phyloP scores from a whole-genome alignment of 352 stramenopile species.

The Globisporangium spiculum region DNA sequence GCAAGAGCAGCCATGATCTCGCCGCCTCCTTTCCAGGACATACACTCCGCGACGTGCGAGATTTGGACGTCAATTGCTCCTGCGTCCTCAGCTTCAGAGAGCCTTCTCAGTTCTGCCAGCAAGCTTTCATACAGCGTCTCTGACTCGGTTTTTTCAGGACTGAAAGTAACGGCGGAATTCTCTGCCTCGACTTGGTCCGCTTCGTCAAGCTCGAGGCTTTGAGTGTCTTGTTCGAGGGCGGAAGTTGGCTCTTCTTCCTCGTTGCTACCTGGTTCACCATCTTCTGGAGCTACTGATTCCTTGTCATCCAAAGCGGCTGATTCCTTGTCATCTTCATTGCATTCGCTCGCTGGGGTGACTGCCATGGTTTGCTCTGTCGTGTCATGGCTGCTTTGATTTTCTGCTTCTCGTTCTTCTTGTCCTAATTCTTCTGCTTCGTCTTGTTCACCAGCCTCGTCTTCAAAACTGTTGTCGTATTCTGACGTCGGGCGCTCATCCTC shows the following conservation, averaged over 20 bases:
- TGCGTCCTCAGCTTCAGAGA: constrained; percentile 21
- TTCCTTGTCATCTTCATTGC: neutral
- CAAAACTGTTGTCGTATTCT: constrained; percentile 58
- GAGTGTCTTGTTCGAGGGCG: neutral
- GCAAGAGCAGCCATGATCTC: constrained; percentile 17
- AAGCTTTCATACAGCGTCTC: neutral
- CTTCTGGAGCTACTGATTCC: neutral
- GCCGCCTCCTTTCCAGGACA: constrained; percentile 21
- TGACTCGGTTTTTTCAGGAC: neutral
- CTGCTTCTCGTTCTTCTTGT: constrained; percentile 14
- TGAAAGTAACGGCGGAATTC: neutral
- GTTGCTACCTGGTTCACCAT: neutral
- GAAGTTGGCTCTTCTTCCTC: neutral
- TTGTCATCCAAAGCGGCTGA: neutral
- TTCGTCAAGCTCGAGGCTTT: constrained; percentile 1
- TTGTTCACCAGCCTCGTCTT: constrained; percentile 24
- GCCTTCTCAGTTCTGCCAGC: constrained; percentile 24
- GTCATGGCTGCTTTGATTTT: constrained; percentile 6
- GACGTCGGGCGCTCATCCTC: constrained; percentile 4
- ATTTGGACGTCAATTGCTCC: constrained; percentile 20
- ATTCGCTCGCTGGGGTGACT: neutral
- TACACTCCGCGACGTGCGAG: constrained; percentile 18
- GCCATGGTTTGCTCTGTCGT: neutral
- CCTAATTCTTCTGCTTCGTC: neutral
- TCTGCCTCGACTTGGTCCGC: neutral